Percentiles rank a stretch among this genome's conserved stretches.
Evolutionary conservation across 768 basidiomycete species (phyloP).

Genomic region (Mycena amicta): DNA sequence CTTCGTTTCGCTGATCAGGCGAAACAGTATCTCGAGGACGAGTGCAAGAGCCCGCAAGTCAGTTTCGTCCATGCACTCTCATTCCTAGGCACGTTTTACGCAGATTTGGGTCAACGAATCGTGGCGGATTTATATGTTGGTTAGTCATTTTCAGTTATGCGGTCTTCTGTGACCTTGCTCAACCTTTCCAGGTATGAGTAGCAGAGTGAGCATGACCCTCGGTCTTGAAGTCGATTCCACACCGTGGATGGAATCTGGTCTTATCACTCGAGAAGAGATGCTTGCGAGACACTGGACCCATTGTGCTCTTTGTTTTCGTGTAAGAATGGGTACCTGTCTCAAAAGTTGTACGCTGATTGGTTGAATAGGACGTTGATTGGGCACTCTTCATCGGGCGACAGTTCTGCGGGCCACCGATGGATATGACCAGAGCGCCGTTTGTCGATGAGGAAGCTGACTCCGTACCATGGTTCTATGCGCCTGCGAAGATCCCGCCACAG

Average conservation of each 20-base stretch:
- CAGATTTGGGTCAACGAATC: constrained; percentile 17
- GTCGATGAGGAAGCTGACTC: constrained; percentile 37
- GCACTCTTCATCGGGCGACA: constrained; percentile 47
- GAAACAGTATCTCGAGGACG: constrained; percentile 16
- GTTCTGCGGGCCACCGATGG: constrained; percentile 31
- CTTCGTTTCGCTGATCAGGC: constrained; percentile 18
- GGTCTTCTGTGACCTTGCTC: neutral
- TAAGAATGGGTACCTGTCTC: neutral
- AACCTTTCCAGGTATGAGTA: constrained; percentile 12
- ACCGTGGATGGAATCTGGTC: constrained; percentile 37
- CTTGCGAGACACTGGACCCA: constrained; percentile 42
- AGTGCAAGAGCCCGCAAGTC: constrained; percentile 23
- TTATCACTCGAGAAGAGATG: constrained; percentile 37
- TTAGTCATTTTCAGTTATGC: constrained; percentile 31
- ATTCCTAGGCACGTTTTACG: constrained; percentile 24
- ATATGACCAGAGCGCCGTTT: constrained; percentile 35
- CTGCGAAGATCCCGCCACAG: constrained; percentile 29
- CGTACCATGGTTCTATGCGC: constrained; percentile 33
- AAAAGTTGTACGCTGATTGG: neutral
- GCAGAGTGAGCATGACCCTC: constrained; percentile 21
- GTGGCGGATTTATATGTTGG: constrained; percentile 24
- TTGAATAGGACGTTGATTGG: constrained; percentile 40
- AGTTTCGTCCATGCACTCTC: constrained; percentile 26
- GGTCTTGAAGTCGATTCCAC: constrained; percentile 43
- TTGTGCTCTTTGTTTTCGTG: constrained; percentile 40